Conservation (phyloP, 2,329 filamentous ascomycete species). For the Pyricularia grisea region DNA sequence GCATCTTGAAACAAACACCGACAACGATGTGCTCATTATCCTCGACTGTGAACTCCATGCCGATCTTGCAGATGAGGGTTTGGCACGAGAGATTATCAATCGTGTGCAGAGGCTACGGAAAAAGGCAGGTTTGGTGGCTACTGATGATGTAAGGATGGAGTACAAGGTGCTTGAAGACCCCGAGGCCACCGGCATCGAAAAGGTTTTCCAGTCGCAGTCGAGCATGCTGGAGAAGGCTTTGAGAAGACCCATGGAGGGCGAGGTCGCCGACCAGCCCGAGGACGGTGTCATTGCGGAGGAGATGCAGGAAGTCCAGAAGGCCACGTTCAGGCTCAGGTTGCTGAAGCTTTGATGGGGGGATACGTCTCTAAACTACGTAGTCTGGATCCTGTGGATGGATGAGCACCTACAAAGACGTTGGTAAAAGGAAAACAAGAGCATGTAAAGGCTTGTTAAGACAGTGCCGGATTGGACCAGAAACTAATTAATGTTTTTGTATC, state of each 20-base stretch:
- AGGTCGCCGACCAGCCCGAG: constrained; percentile 1
- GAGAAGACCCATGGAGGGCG: constrained; percentile 61
- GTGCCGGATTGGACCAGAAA: background rate
- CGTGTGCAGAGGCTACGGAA: constrained; percentile 88
- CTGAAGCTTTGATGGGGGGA: constrained; percentile 49
- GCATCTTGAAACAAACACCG: constrained; percentile 77
- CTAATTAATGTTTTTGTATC: constrained; percentile 7
- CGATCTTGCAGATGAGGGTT: constrained; percentile 77
- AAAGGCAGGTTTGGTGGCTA: constrained; percentile 82
- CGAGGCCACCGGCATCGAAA: constrained; percentile 62
- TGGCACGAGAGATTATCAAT: constrained; percentile 88
- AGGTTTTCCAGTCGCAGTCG: constrained; percentile 60
- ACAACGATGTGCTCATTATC: constrained; percentile 81
- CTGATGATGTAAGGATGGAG: constrained; percentile 93
- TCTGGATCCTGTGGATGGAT: background rate
- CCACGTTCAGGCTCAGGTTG: constrained; percentile 46
- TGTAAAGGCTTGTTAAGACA: background rate
- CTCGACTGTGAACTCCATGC: constrained; percentile 68
- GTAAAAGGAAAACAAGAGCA: background rate
- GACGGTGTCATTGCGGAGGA: constrained; percentile 6
- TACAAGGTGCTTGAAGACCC: constrained; percentile 75
- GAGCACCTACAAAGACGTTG: background rate
- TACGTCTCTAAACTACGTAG: background rate
- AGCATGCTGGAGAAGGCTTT: constrained; percentile 66
- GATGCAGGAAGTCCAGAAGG: constrained; percentile 8